These are phyloP conservation scores for Aspergillus eucalypticola DNA, from an alignment of 2,329 filamentous ascomycete genomes.

Conservation along the genomic window DNA sequence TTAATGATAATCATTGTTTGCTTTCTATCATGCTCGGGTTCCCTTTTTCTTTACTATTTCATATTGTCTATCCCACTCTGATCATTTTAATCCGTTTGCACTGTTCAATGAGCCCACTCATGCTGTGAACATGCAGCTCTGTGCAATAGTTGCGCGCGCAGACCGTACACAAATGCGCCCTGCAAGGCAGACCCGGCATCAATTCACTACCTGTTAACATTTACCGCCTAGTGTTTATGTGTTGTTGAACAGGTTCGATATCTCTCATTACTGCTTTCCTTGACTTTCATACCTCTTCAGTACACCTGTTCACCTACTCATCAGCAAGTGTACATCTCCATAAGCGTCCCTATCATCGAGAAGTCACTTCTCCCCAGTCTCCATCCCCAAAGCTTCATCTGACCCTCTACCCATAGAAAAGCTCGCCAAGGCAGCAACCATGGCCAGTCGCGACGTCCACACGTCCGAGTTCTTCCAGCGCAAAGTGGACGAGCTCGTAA, in stretches of 20 bases:
- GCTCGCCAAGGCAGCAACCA: neutral
- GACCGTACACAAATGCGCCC: too few species aligned
- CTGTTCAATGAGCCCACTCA: neutral
- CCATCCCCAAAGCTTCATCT: neutral
- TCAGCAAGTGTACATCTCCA: neutral
- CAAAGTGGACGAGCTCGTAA: constrained; percentile 28
- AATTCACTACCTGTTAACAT: neutral
- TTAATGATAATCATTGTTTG: neutral
- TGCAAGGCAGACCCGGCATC: neutral
- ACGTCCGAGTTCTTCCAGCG: neutral
- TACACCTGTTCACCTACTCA: neutral
- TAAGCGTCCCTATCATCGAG: neutral
- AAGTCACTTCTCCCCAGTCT: neutral
- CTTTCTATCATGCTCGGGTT: too few species aligned
- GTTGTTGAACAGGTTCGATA: too few species aligned
- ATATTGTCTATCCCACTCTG: too few species aligned
- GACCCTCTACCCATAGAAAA: neutral
- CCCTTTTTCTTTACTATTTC: too few species aligned
- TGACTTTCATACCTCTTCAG: too few species aligned
- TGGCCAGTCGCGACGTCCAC: neutral
- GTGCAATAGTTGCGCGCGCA: neutral
- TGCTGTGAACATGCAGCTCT: neutral
- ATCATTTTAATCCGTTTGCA: neutral
- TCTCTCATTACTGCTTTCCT: too few species aligned
- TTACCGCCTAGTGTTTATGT: neutral